phyloP scores from a whole-genome alignment of 345 rosid genomes.

The Excoecaria agallocha region DNA sequence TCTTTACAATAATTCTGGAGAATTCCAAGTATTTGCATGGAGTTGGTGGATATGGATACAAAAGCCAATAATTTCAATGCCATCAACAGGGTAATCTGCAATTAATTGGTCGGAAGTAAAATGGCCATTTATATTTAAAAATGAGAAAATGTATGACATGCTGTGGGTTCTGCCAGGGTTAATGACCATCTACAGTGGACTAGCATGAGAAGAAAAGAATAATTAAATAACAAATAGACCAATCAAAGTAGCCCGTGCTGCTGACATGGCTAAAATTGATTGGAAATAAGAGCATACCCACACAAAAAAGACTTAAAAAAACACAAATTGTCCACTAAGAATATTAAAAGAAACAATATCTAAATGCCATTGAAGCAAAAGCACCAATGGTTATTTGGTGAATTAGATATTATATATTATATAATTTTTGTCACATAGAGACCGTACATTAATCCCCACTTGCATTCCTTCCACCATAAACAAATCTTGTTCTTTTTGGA shows the following conservation, averaged over 20 bases:
- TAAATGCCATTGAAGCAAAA: conserved; percentile 11
- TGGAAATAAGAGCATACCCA: background rate
- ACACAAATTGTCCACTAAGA: background rate
- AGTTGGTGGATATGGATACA: background rate
- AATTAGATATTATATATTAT: background rate
- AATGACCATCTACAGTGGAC: background rate
- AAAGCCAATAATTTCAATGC: background rate
- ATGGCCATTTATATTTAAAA: background rate
- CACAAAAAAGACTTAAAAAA: background rate
- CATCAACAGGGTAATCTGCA: background rate
- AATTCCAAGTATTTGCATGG: background rate
- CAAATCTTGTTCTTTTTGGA: no score
- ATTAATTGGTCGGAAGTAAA: background rate
- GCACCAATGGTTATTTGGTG: background rate
- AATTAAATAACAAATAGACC: background rate
- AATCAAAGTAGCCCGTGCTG: background rate
- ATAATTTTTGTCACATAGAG: background rate
- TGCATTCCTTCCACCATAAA: conserved; percentile 3
- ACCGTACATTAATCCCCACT: background rate
- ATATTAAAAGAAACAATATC: background rate
- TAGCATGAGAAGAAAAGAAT: background rate
- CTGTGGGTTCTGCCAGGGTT: no score
- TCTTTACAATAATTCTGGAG: conserved; percentile 7
- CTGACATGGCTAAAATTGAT: background rate
- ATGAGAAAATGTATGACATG: background rate